A percentile compares a stretch with the other conserved stretches of the same genome.
Conservation (phyloP, 2,329 filamentous ascomycete genomes). For the Helminthosporium solani region DNA sequence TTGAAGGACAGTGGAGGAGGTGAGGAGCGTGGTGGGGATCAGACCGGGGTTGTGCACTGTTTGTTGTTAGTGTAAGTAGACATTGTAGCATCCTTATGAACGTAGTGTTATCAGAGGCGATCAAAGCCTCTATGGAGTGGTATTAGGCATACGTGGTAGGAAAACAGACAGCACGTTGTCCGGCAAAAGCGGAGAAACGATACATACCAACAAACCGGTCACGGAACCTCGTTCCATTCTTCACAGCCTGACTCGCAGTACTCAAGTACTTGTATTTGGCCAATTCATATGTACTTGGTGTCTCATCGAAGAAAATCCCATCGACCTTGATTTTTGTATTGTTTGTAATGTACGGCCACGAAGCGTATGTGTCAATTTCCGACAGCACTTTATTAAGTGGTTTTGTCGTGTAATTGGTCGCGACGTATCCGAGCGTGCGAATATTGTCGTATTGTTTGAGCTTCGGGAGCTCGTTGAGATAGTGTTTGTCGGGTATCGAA, state of each 20-base stretch:
- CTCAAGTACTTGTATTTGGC: slow-evolving; percentile 27
- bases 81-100: too few species aligned
- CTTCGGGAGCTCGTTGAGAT: slow-evolving; percentile 44
- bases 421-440: slow-evolving; percentile 54
- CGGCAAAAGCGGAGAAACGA: not conserved
- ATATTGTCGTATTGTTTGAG: slow-evolving; percentile 50
- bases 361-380: slow-evolving; percentile 52
- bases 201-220: slow-evolving; percentile 28
- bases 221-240: slow-evolving; percentile 21
- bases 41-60: slow-evolving; percentile 34
- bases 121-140: too few species aligned
- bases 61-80: too few species aligned
- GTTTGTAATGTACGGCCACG: slow-evolving; percentile 44
- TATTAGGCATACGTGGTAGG: too few species aligned
- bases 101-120: too few species aligned
- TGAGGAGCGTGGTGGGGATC: slow-evolving; percentile 18
- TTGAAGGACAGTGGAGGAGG: slow-evolving; percentile 15
- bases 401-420: slow-evolving; percentile 50
- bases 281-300: slow-evolving; percentile 36
- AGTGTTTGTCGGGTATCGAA: slow-evolving; percentile 28
- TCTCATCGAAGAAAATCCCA: slow-evolving; percentile 57
- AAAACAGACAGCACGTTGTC: not conserved
- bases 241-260: slow-evolving; percentile 19
- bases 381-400: slow-evolving; percentile 24
- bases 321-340: slow-evolving; percentile 46